Base-by-base conservation (phyloP, 192 early-diverging fungal genomes). In the Piromyces finnis region DNA sequence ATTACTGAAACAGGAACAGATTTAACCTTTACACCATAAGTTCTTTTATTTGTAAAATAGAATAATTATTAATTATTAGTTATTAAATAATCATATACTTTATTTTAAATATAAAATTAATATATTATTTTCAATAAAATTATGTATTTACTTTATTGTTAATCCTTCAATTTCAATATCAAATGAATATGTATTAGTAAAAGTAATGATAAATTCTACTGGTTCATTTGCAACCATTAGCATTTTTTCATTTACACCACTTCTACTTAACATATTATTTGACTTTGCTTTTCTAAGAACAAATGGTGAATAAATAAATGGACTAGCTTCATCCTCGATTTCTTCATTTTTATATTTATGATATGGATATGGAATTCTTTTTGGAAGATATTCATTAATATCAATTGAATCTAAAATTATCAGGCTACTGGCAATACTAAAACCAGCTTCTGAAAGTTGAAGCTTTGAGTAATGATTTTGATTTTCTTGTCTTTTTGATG, bases 231-330 rank as follows among this genome's bases (percentile, higher is more conserved):
- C 88, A 14, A 94, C 89, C 1, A 95, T 81, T n/a, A 89, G 78
- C 15, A 87, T 83, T 68, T 87, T 59, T 35, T 81, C 80, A 29
- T 77, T 80, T 5, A 18, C 82, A 79, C 78, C 11, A 12, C 6
- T 68, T 29, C 28, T 77, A 29, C 78, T 32, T 41, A 30, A 27
- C 81, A 77, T 22, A 78, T 78, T 78, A 84, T 28, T 36, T 28
- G 29, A 79, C 17, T 28, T 77, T 12, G 82, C 84, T 30, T 86
- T 86, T 79, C 91, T 92, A 41, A 90, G 84, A 77, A 88, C 88
- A 85, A 89, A 94, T 9, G 94, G 92, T 81, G 92, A 94, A 83
- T 95, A 94, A 32, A 95, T 86, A 82, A 95, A 95, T n/a, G 92
- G 89, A 79, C 93, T 91, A 32, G 84, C 77, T 80, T 89, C 80